phyloP scores from a whole-genome alignment of 2,329 filamentous ascomycete species.

The Fusarium sp. region DNA sequence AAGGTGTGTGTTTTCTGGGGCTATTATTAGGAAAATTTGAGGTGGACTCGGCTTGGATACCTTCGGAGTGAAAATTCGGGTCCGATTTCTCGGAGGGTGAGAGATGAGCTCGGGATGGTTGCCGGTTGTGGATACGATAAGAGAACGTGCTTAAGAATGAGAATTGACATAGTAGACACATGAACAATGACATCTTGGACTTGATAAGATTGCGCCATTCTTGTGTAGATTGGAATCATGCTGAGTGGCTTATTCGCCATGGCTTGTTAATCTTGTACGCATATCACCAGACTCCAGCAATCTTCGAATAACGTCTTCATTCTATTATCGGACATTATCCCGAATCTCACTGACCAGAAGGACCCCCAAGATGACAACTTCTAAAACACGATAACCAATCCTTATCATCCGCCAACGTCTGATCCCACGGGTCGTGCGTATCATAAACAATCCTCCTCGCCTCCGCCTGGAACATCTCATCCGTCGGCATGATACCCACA shows the following conservation, averaged over 20 bases:
- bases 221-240: accelerated
- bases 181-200: not conserved
- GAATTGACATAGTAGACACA: not conserved
- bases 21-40: not conserved
- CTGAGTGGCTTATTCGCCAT: not conserved
- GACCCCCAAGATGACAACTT: constrained; percentile 1
- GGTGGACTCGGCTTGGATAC: not conserved
- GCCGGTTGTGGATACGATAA: not conserved
- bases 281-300: no score
- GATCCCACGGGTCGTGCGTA: constrained; percentile 42
- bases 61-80: not conserved
- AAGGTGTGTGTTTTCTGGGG: constrained; percentile 4
- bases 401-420: constrained; percentile 46
- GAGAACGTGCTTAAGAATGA: not conserved
- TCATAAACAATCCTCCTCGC: constrained; percentile 44
- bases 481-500: constrained; percentile 37
- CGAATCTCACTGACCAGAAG: not conserved
- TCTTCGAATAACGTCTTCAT: no score
- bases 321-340: not conserved
- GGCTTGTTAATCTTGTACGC: no score
- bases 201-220: not conserved
- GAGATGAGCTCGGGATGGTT: not conserved
- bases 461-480: constrained; percentile 46
- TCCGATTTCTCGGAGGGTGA: not conserved
- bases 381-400: constrained; percentile 46